Conservation (phyloP, 1,139 yeast genomes). For the Meyerozyma guilliermondii region DNA sequence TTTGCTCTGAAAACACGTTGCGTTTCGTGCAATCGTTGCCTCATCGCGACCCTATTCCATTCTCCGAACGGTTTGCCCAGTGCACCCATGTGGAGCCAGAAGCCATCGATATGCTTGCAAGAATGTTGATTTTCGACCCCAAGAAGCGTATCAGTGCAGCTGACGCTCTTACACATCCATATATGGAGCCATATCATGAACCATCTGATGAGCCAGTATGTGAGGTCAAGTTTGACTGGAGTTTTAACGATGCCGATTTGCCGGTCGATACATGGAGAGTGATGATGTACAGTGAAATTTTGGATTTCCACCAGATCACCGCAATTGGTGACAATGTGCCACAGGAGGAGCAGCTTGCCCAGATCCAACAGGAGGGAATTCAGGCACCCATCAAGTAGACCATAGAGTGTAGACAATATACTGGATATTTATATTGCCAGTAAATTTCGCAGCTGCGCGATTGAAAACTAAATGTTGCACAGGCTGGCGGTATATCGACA, state of each 20-base stretch:
- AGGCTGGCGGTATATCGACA: slow-evolving; percentile 4
- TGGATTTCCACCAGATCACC: slow-evolving; percentile 87
- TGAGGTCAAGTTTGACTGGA: slow-evolving; percentile 93
- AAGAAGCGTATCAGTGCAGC: slow-evolving; percentile 90
- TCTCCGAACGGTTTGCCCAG: slow-evolving; percentile 66
- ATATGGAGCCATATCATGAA: slow-evolving; percentile 96
- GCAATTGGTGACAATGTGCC: slow-evolving; percentile 18
- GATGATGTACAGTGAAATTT: slow-evolving; percentile 96
- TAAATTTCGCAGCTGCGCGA: slow-evolving; percentile 4
- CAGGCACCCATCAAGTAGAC: slow-evolving; percentile 17
- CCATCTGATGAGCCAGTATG: slow-evolving; percentile 97
- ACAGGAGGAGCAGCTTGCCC: slow-evolving; percentile 24
- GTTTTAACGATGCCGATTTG: slow-evolving; percentile 94
- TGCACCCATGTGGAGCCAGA: slow-evolving; percentile 80
- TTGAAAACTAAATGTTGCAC: slow-evolving; percentile 5
- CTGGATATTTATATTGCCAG: background rate
- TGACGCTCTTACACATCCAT: slow-evolving; percentile 84
- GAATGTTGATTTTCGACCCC: slow-evolving; percentile 93
- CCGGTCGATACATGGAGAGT: slow-evolving; percentile 99
- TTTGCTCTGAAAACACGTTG: slow-evolving; percentile 91
- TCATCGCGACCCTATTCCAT: slow-evolving; percentile 85
- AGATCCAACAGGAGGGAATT: slow-evolving; percentile 28
- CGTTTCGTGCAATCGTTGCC: slow-evolving; percentile 93
- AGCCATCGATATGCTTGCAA: slow-evolving; percentile 82
- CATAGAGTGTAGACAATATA: slow-evolving; percentile 2